Evolutionary conservation across 495 filamentous ascomycete genomes (phyloP).

Genomic region (Mycothermus thermophilus): DNA sequence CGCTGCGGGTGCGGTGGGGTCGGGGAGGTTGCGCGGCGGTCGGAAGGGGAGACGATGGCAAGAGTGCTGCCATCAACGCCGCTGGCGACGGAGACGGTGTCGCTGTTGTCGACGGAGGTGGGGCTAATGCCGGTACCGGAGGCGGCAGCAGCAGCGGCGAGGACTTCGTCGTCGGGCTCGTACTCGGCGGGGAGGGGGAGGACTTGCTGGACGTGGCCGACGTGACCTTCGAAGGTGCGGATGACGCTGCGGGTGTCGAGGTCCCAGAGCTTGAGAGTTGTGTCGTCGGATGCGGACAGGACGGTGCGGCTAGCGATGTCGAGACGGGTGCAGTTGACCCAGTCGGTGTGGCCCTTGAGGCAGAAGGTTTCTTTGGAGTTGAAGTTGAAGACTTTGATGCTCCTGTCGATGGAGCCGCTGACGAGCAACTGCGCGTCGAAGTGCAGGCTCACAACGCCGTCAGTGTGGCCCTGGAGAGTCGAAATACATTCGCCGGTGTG

Average conservation of each 20-base stretch:
- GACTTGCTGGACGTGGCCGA: conserved; percentile 89
- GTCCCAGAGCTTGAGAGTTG: conserved; percentile 59
- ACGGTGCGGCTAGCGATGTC: conserved; percentile 70
- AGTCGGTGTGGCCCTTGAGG: conserved; percentile 75
- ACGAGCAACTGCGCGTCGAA: conserved; percentile 73
- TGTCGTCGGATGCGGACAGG: conserved; percentile 87
- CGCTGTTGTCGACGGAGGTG: conserved; percentile 44
- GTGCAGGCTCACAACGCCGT: conserved; percentile 70
- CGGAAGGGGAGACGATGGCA: conserved; percentile 13
- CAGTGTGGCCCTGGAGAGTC: conserved; percentile 61
- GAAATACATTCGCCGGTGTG: conserved; percentile 77
- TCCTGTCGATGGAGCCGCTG: conserved; percentile 76
- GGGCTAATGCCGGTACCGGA: conserved; percentile 24
- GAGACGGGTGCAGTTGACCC: conserved; percentile 85
- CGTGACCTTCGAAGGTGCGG: conserved; percentile 77
- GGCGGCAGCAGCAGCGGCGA: conserved; percentile 24
- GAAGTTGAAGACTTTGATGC: conserved; percentile 90
- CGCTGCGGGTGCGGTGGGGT: too few species aligned
- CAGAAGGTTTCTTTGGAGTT: conserved; percentile 63
- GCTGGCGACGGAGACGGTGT: conserved; percentile 32
- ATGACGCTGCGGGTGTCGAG: conserved; percentile 69
- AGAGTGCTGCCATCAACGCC: conserved; percentile 20
- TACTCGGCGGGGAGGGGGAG: conserved; percentile 69
- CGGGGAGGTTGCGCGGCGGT: conserved; percentile 9
- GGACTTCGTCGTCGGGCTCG: conserved; percentile 59